Conservation (phyloP, 345 rosid species). For the Citrus unshiu region DNA sequence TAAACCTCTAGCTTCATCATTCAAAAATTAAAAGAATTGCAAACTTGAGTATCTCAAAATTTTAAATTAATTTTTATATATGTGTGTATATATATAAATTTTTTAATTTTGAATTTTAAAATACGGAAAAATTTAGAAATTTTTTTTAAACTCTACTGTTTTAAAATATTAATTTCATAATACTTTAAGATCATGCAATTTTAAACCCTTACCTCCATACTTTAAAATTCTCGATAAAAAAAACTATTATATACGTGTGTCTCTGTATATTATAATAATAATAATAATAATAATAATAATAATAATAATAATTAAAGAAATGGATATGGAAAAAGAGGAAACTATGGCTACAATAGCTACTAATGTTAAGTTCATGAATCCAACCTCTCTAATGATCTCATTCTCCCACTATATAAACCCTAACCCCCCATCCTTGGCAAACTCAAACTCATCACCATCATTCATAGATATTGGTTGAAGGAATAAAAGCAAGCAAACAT, state of each 20-base stretch:
- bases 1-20: too few relatives aligned
- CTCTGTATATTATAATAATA: too few relatives aligned
- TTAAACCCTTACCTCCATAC: too few relatives aligned
- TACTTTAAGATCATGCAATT: accelerated
- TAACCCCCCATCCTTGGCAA: neutral
- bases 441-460: neutral
- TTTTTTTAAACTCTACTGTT: accelerated
- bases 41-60: too few relatives aligned
- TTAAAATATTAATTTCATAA: too few relatives aligned
- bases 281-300: neutral
- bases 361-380: conserved; percentile 51
- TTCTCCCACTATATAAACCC: conserved; percentile 42
- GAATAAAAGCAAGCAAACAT: conserved; percentile 8
- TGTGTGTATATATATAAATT: too few relatives aligned
- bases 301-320: neutral
- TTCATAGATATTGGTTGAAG: too few relatives aligned
- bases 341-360: conserved; percentile 2
- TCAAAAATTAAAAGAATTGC: too few relatives aligned
- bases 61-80: too few relatives aligned
- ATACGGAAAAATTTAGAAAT: accelerated
- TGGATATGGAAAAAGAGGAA: neutral
- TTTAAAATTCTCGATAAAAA: too few relatives aligned
- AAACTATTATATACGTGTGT: too few relatives aligned
- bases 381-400: neutral
- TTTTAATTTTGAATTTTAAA: accelerated